Evolutionary conservation across 176 grass and related monocot species (phyloP).

Genomic region (Canna indica): DNA sequence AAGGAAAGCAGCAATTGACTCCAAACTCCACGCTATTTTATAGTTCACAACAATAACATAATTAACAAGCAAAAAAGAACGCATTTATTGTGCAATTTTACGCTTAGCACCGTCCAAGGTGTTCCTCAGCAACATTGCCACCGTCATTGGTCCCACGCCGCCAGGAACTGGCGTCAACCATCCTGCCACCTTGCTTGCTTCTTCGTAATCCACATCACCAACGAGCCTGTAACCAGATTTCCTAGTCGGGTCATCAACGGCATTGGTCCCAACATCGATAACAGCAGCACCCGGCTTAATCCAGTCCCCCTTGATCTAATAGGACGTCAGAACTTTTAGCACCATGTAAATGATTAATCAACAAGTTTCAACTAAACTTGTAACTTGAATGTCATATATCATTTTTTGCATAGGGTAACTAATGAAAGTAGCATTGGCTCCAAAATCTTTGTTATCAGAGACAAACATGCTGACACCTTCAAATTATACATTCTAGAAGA

Average conservation of each 20-base stretch:
- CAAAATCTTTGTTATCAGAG: too few species aligned
- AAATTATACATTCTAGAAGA: too few species aligned
- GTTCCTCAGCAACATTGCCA: slow-evolving; percentile 89
- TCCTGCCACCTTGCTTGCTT: slow-evolving; percentile 71
- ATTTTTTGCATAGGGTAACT: too few species aligned
- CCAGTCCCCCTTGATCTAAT: slow-evolving; percentile 91
- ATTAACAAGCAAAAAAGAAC: background rate
- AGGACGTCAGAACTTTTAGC: slow-evolving; percentile 3
- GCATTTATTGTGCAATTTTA: slow-evolving; percentile 19
- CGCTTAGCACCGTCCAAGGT: slow-evolving; percentile 62
- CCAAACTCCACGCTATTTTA: background rate
- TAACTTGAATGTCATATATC: background rate
- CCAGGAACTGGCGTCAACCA: slow-evolving; percentile 82
- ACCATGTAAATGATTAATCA: background rate
- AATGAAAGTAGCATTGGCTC: too few species aligned
- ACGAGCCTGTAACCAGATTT: slow-evolving; percentile 73
- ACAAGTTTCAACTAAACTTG: background rate
- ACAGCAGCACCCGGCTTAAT: slow-evolving; percentile 86
- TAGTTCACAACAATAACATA: background rate
- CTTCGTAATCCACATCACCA: slow-evolving; percentile 70
- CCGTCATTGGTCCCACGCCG: slow-evolving; percentile 83
- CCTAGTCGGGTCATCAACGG: slow-evolving; percentile 60
- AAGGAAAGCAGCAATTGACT: background rate
- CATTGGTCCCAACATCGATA: slow-evolving; percentile 78
- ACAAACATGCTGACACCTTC: too few species aligned